Percentiles rank a stretch among this genome's conserved stretches.
Evolutionary conservation across 2,329 filamentous ascomycete species (phyloP).

Genomic region (Ceratocystis cacaofunesta): DNA sequence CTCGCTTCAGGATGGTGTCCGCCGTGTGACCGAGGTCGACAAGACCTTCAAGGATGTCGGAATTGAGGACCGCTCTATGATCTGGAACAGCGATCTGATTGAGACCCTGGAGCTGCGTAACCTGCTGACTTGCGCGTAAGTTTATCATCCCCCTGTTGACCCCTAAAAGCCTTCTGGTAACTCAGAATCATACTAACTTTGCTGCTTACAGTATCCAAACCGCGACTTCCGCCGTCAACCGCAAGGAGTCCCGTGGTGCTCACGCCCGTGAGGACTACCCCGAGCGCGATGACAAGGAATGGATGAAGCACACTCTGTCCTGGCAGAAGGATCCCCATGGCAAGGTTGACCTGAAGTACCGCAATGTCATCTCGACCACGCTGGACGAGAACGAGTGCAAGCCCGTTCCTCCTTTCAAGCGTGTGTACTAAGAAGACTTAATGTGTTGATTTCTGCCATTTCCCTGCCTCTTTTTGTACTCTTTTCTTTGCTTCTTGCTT

Average conservation of each 20-base stretch:
- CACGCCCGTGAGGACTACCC: constrained; percentile 95
- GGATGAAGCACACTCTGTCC: constrained; percentile 98
- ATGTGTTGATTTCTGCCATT: constrained; percentile 3
- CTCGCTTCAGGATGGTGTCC: constrained; percentile 82
- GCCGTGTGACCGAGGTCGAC: constrained; percentile 76
- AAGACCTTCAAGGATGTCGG: constrained; percentile 65
- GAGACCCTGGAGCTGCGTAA: constrained; percentile 94
- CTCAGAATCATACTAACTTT: constrained; percentile 16
- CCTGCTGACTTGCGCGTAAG: constrained; percentile 87
- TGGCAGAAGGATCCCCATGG: constrained; percentile 91
- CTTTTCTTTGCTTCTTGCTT: constrained; percentile 9
- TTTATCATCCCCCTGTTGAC: constrained; percentile 22
- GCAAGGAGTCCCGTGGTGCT: constrained; percentile 93
- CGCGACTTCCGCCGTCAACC: constrained; percentile 73
- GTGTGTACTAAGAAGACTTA: constrained; percentile 52
- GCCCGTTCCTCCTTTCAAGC: constrained; percentile 90
- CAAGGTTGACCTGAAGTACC: constrained; percentile 73
- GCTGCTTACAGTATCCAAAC: constrained; percentile 57
- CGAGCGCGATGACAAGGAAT: constrained; percentile 85
- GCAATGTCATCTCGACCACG: constrained; percentile 65
- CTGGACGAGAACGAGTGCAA: constrained; percentile 95
- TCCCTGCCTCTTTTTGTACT: constrained; percentile 6
- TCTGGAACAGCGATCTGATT: constrained; percentile 96
- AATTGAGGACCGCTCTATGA: constrained; percentile 98
- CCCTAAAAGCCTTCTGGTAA: not conserved